These are phyloP conservation scores for Endocalyx cinctus DNA, from an alignment of 2,329 filamentous ascomycete species.

Conservation along the genomic window DNA sequence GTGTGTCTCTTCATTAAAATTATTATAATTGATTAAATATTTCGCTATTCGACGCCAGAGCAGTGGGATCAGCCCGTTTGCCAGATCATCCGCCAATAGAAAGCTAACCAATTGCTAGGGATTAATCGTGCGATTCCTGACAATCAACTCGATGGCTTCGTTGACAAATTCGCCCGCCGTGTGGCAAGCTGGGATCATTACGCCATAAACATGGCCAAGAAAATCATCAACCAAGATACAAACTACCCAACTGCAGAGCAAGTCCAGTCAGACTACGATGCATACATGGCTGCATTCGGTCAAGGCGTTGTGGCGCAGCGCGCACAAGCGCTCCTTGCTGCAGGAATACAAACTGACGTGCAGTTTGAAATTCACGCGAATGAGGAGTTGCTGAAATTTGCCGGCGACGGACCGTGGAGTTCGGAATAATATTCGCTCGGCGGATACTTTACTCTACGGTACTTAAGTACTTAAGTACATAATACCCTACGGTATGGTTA, in stretches of 20 bases:
- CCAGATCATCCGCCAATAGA: too few relatives aligned
- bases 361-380: not conserved
- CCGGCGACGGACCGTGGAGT: not conserved
- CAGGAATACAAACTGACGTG: not conserved
- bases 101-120: too few relatives aligned
- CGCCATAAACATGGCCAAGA: not conserved
- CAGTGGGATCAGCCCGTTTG: too few relatives aligned
- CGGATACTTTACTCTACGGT: too few relatives aligned
- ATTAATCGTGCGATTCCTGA: constrained; percentile 1
- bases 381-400: not conserved
- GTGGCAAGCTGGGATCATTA: constrained; percentile 1
- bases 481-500: too few relatives aligned
- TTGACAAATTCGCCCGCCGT: constrained; percentile 3
- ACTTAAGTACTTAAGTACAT: not conserved
- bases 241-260: not conserved
- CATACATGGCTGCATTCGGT: not conserved
- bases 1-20: not conserved
- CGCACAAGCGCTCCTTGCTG: not conserved
- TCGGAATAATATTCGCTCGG: not conserved
- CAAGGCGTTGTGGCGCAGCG: not conserved
- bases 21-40: not conserved
- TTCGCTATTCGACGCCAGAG: not conserved
- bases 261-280: not conserved
- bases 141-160: not conserved
- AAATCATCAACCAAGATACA: constrained; percentile 1